phyloP scores from a whole-genome alignment of 257 asterid genomes.

The Solanum paucissectum region DNA sequence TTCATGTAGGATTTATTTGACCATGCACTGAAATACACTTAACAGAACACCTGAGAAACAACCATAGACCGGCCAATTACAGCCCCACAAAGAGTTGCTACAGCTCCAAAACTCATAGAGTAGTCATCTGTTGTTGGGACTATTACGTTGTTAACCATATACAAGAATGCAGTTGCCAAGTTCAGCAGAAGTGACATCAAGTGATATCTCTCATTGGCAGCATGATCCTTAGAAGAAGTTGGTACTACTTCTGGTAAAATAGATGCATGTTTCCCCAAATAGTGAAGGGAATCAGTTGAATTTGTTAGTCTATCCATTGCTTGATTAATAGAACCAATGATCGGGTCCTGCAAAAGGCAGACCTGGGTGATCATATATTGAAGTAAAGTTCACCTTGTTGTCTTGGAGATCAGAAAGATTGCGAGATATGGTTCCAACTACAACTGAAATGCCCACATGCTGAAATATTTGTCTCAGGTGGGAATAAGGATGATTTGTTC shows the following conservation, averaged over 20 bases:
- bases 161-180: constrained; percentile 84
- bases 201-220: constrained; percentile 63
- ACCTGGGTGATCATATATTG: constrained; percentile 82
- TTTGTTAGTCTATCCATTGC: constrained; percentile 72
- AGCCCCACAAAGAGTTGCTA: constrained; percentile 85
- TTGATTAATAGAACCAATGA: constrained; percentile 62
- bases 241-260: constrained; percentile 87
- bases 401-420: constrained; percentile 92
- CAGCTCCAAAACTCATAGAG: constrained; percentile 90
- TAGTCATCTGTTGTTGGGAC: constrained; percentile 98
- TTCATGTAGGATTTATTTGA: constrained; percentile 81
- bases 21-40: constrained; percentile 98
- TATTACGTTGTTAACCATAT: constrained; percentile 89
- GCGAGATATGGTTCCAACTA: constrained; percentile 93
- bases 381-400: constrained; percentile 80
- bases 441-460: constrained; percentile 98
- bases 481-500: constrained; percentile 96
- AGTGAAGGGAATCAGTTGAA: constrained; percentile 78
- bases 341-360: constrained; percentile 82
- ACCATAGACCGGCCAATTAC: constrained; percentile 90
- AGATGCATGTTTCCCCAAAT: constrained; percentile 91
- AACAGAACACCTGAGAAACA: constrained; percentile 87
- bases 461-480: constrained; percentile 92
- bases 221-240: constrained; percentile 40
- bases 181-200: constrained; percentile 78